A percentile compares a stretch with the other conserved stretches of the same genome.
These are phyloP conservation scores for Colletotrichum kahawae DNA, from an alignment of 2,329 filamentous ascomycete species.

Conservation along the genomic window DNA sequence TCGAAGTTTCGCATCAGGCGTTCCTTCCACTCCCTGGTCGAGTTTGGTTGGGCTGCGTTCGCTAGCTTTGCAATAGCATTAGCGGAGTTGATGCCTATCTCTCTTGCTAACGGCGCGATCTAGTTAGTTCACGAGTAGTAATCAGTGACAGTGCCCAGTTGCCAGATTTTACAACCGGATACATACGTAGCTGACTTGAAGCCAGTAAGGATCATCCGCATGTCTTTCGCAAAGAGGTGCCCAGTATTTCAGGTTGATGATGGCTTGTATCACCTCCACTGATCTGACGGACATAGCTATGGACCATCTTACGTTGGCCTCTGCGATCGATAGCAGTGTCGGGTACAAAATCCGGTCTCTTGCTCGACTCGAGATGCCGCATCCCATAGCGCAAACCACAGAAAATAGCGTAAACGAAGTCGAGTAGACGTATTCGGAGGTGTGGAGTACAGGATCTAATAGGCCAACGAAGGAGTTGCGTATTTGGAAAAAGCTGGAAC, in stretches of 20 bases:
- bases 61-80: slow-evolving; percentile 23
- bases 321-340: slow-evolving; percentile 25
- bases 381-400: slow-evolving; percentile 28
- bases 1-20: slow-evolving; percentile 13
- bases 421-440: slow-evolving; percentile 26
- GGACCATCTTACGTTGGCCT: slow-evolving; percentile 29
- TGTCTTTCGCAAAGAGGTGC: slow-evolving; percentile 24
- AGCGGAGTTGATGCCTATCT: slow-evolving; percentile 26
- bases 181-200: slow-evolving; percentile 27
- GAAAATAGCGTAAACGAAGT: slow-evolving; percentile 30
- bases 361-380: slow-evolving; percentile 27
- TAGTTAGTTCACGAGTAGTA: neutral
- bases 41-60: slow-evolving; percentile 4
- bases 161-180: neutral
- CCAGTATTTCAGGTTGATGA: slow-evolving; percentile 29
- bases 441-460: slow-evolving; percentile 28
- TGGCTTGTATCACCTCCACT: slow-evolving; percentile 28
- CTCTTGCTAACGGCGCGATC: slow-evolving; percentile 27
- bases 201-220: slow-evolving; percentile 28
- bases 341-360: slow-evolving; percentile 28
- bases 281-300: slow-evolving; percentile 29
- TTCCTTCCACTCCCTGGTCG: slow-evolving; percentile 4
- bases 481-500: slow-evolving; percentile 26
- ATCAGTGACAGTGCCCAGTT: neutral
- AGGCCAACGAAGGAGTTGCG: slow-evolving; percentile 27